These are phyloP conservation scores for Hygrocybe punicea DNA, from an alignment of 768 basidiomycete species.

Conservation along the genomic window DNA sequence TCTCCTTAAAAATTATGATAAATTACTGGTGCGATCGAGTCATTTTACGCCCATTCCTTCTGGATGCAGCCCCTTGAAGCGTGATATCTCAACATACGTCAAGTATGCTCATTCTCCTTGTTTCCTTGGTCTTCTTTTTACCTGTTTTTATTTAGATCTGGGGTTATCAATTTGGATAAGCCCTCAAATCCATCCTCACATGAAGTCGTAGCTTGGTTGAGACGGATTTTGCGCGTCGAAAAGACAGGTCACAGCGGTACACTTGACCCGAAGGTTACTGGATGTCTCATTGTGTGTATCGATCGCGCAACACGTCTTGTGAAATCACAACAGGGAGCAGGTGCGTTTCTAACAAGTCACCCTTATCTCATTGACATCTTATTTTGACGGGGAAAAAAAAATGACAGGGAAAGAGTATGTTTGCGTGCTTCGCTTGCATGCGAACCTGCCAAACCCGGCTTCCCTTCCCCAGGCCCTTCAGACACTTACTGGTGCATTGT, in stretches of 20 bases:
- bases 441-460: constrained; percentile 72
- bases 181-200: constrained; percentile 99
- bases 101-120: constrained; percentile 50
- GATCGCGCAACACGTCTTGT: constrained; percentile 97
- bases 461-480: constrained; percentile 90
- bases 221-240: constrained; percentile 93
- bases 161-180: constrained; percentile 99
- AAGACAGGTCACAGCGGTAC: constrained; percentile 99
- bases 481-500: constrained; percentile 95
- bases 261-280: constrained; percentile 98
- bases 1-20: constrained; percentile 98
- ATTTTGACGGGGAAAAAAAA: neutral
- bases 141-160: constrained; percentile 58
- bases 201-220: constrained; percentile 98
- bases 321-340: constrained; percentile 98
- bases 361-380: neutral
- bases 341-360: constrained; percentile 39
- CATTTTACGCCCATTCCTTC: constrained; percentile 98
- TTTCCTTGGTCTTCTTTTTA: neutral
- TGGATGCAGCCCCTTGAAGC: constrained; percentile 91
- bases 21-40: constrained; percentile 86
- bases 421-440: constrained; percentile 91
- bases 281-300: constrained; percentile 97
- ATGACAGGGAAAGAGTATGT: constrained; percentile 94
- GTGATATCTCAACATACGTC: constrained; percentile 88